Evolutionary conservation across 2,329 filamentous ascomycete genomes (phyloP).

Genomic region (Ophiostoma angusticollis): DNA sequence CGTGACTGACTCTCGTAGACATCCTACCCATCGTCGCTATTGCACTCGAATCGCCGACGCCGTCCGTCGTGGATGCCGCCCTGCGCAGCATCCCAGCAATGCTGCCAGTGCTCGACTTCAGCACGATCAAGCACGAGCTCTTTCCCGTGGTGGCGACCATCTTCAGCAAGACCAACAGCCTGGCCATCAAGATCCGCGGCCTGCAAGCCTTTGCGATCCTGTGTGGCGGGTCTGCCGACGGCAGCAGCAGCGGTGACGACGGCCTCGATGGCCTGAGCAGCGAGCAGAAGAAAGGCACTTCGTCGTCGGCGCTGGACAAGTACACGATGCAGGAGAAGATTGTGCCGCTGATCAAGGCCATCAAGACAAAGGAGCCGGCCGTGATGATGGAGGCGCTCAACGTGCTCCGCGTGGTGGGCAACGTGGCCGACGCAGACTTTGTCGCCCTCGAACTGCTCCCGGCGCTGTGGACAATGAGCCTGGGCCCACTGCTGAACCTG

Average conservation of each 20-base stretch:
- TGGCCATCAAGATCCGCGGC: slow-evolving; percentile 88
- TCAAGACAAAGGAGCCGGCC: slow-evolving; percentile 95
- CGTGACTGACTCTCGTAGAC: too few relatives aligned
- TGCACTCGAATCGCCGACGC: slow-evolving; percentile 78
- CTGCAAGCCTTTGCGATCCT: slow-evolving; percentile 82
- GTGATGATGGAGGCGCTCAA: slow-evolving; percentile 91
- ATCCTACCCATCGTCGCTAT: slow-evolving; percentile 76
- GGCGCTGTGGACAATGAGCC: slow-evolving; percentile 78
- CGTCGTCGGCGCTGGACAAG: slow-evolving; percentile 78
- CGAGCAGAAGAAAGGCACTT: slow-evolving; percentile 46
- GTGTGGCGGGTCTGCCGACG: slow-evolving; percentile 58
- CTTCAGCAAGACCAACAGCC: slow-evolving; percentile 83
- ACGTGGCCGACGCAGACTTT: slow-evolving; percentile 75
- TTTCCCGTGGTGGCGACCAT: slow-evolving; percentile 86
- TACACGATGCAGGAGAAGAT: slow-evolving; percentile 98
- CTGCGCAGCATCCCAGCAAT: slow-evolving; percentile 66
- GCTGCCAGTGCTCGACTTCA: slow-evolving; percentile 86
- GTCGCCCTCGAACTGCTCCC: slow-evolving; percentile 84
- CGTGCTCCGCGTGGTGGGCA: slow-evolving; percentile 73
- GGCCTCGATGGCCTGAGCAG: slow-evolving; percentile 61
- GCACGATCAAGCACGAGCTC: slow-evolving; percentile 90
- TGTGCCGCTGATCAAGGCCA: slow-evolving; percentile 74
- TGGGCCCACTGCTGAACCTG: slow-evolving; percentile 79
- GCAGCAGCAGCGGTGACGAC: slow-evolving; percentile 44
- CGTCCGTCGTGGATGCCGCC: slow-evolving; percentile 76